Evolutionary conservation across 73 alveolate genomes (phyloP).

Genomic region (Stentor coeruleus): DNA sequence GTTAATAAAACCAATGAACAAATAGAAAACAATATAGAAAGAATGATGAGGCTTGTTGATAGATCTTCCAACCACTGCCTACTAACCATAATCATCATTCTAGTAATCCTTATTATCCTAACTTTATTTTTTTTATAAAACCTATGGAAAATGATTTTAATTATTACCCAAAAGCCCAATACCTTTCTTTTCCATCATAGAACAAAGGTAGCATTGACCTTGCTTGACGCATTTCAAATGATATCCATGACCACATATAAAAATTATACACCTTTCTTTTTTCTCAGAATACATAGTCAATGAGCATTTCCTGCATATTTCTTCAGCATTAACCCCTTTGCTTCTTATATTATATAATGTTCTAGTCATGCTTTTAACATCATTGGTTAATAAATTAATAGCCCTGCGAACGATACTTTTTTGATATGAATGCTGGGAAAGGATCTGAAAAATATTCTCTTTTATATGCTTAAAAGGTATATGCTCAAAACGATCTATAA

Average conservation of each 20-base stretch:
- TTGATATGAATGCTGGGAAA: slow-evolving; percentile 14
- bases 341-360: not conserved
- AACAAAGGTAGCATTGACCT: not conserved
- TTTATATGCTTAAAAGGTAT: slow-evolving; percentile 8
- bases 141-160: no score
- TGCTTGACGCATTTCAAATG: slow-evolving; percentile 13
- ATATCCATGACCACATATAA: slow-evolving; percentile 26
- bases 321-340: not conserved
- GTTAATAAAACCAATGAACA: no score
- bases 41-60: no score
- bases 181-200: not conserved
- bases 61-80: no score
- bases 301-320: not conserved
- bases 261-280: not conserved
- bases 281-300: not conserved
- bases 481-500: not conserved
- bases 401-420: slow-evolving; percentile 18
- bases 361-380: slow-evolving; percentile 15
- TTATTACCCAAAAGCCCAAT: no score
- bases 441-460: not conserved
- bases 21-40: no score
- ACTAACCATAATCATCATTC: no score
- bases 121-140: no score
- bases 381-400: slow-evolving; percentile 5
- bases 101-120: no score